Conservation (phyloP, 345 rosid genomes). For the Syzygium grande region DNA sequence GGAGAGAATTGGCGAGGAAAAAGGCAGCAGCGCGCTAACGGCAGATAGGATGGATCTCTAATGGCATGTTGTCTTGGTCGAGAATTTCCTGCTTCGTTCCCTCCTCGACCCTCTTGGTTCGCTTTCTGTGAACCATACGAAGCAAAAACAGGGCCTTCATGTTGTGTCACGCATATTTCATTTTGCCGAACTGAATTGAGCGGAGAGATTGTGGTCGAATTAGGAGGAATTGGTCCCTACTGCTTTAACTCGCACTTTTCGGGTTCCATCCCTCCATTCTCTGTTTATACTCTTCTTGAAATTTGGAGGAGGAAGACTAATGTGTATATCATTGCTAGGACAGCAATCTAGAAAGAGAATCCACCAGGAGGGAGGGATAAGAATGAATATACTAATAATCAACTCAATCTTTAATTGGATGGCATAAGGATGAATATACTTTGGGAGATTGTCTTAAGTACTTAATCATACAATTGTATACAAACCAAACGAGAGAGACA, state of each 20-base stretch:
- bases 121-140: not conserved
- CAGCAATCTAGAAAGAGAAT: not conserved
- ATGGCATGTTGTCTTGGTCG: constrained; percentile 1
- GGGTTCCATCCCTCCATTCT: not conserved
- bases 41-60: constrained; percentile 32
- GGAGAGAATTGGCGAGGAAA: constrained; percentile 86
- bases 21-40: constrained; percentile 55
- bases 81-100: not conserved
- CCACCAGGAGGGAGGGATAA: not conserved
- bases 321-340: not conserved
- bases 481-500: not conserved
- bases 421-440: not conserved
- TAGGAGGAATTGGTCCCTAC: not conserved
- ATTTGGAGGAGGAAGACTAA: not conserved
- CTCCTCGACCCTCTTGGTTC: not conserved
- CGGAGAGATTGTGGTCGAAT: not conserved
- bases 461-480: not conserved
- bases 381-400: not conserved
- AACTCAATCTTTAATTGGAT: not conserved
- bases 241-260: not conserved
- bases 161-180: not conserved
- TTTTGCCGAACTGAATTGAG: not conserved
- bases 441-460: not conserved
- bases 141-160: not conserved
- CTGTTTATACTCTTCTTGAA: not conserved